Evolutionary conservation across 352 stramenopile genomes (phyloP).

Genomic region (Globisporangium abappressorium): DNA sequence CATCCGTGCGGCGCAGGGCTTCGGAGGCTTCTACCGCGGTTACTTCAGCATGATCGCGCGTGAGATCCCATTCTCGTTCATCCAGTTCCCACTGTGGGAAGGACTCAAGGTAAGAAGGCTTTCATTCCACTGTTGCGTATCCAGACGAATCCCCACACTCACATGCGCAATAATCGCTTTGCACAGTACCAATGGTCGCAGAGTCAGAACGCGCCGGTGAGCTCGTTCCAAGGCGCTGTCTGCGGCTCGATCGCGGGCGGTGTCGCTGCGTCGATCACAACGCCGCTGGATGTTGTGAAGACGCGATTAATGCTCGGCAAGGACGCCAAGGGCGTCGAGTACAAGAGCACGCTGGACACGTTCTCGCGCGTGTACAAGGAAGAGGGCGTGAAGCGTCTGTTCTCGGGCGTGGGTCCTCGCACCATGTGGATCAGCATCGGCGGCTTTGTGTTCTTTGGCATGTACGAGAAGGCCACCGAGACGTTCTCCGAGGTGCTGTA

Average conservation of each 20-base stretch:
- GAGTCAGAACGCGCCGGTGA: slow-evolving; percentile 74
- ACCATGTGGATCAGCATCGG: slow-evolving; percentile 99
- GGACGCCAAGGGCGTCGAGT: slow-evolving; percentile 91
- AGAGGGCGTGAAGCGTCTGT: slow-evolving; percentile 90
- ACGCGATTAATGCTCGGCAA: slow-evolving; percentile 98
- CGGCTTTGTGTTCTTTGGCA: slow-evolving; percentile 99
- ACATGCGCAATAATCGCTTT: not conserved
- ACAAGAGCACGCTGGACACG: slow-evolving; percentile 90
- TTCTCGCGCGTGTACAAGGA: slow-evolving; percentile 89
- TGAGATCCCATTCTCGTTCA: slow-evolving; percentile 99
- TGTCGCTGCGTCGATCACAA: slow-evolving; percentile 96
- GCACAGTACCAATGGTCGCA: slow-evolving; percentile 74
- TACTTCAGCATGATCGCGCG: slow-evolving; percentile 98
- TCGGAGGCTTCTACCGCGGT: slow-evolving; percentile 93
- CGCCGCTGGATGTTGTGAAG: slow-evolving; percentile 99
- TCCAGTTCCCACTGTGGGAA: slow-evolving; percentile 99
- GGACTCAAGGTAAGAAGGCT: slow-evolving; percentile 84
- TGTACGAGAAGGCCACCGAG: slow-evolving; percentile 93
- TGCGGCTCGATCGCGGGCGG: slow-evolving; percentile 95
- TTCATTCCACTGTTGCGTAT: not conserved
- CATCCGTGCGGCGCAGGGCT: slow-evolving; percentile 78
- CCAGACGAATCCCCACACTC: not conserved
- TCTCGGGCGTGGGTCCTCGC: slow-evolving; percentile 93
- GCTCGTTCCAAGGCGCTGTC: slow-evolving; percentile 89
- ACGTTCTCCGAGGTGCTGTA: slow-evolving; percentile 64